Percentiles rank a stretch among this genome's conserved stretches.
Evolutionary conservation across 2,329 filamentous ascomycete species (phyloP).

Genomic region (Exserohilum rostratum): DNA sequence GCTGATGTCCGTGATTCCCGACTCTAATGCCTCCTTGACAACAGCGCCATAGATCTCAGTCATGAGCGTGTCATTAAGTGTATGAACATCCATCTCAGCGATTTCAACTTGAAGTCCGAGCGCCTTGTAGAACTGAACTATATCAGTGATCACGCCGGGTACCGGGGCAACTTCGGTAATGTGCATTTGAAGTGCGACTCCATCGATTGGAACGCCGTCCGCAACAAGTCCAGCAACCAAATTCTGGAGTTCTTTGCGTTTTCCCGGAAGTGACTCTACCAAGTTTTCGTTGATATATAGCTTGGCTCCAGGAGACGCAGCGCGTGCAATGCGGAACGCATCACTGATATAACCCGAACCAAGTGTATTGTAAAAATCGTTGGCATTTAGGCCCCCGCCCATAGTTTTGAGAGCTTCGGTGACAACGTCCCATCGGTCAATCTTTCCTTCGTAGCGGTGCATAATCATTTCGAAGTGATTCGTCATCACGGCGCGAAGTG

Average conservation of each 20-base stretch:
- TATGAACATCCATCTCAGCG: conserved; percentile 15
- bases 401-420: conserved; percentile 5
- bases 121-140: conserved; percentile 8
- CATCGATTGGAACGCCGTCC: conserved; percentile 12
- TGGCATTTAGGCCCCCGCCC: conserved; percentile 4
- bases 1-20: conserved; percentile 14
- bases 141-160: conserved; percentile 10
- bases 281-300: conserved; percentile 7
- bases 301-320: neutral
- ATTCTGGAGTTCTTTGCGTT: conserved; percentile 3
- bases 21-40: conserved; percentile 8
- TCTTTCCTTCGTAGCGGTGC: conserved; percentile 3
- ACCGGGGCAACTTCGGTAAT: conserved; percentile 9
- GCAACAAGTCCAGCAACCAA: conserved; percentile 8
- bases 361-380: conserved; percentile 5
- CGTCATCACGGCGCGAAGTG: conserved; percentile 9
- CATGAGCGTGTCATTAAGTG: conserved; percentile 3
- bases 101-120: conserved; percentile 14
- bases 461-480: conserved; percentile 11
- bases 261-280: conserved; percentile 1
- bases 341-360: conserved; percentile 6
- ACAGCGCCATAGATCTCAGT: conserved; percentile 9
- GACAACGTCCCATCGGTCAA: conserved; percentile 12
- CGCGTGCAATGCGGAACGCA: conserved; percentile 7
- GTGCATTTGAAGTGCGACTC: conserved; percentile 17